phyloP scores from a whole-genome alignment of 1,284 basidiomycete species.

The Boletus albobrunnescens region DNA sequence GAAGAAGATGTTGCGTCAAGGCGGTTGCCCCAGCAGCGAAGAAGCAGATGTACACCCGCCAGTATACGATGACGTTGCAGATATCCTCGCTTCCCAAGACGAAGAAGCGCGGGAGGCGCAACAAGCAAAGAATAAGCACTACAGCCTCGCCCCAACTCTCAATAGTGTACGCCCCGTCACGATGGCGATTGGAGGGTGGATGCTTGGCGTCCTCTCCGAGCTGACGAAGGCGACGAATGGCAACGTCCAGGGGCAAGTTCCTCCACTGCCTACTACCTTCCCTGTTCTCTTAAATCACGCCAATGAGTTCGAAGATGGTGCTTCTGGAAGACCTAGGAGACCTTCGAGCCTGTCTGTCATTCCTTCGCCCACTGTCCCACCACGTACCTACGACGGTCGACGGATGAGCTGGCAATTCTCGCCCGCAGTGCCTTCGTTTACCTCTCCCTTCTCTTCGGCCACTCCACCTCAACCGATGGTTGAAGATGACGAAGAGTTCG shows the following conservation, averaged over 20 bases:
- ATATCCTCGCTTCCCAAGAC: slow-evolving; percentile 39
- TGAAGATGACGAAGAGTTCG: slow-evolving; percentile 41
- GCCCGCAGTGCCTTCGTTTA: slow-evolving; percentile 48
- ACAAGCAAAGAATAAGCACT: slow-evolving; percentile 23
- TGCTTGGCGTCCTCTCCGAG: slow-evolving; percentile 72
- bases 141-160: slow-evolving; percentile 27
- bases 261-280: slow-evolving; percentile 1
- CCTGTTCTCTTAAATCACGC: not conserved
- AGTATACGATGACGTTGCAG: slow-evolving; percentile 41
- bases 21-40: slow-evolving; percentile 36
- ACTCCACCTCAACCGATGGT: slow-evolving; percentile 14
- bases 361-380: slow-evolving; percentile 27
- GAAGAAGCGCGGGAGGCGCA: slow-evolving; percentile 33
- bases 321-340: slow-evolving; percentile 24
- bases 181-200: slow-evolving; percentile 59
- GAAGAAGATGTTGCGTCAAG: slow-evolving; percentile 51
- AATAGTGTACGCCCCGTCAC: slow-evolving; percentile 29
- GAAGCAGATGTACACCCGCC: slow-evolving; percentile 33
- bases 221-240: slow-evolving; percentile 40
- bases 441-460: slow-evolving; percentile 26
- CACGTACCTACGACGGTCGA: slow-evolving; percentile 31
- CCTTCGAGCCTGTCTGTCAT: slow-evolving; percentile 38
- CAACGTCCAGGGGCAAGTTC: slow-evolving; percentile 1
- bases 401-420: slow-evolving; percentile 61
- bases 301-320: slow-evolving; percentile 20